Percentiles rank a stretch among this genome's conserved stretches.
phyloP scores from a whole-genome alignment of 805 yeast genomes.

The Metschnikowia anglica region DNA sequence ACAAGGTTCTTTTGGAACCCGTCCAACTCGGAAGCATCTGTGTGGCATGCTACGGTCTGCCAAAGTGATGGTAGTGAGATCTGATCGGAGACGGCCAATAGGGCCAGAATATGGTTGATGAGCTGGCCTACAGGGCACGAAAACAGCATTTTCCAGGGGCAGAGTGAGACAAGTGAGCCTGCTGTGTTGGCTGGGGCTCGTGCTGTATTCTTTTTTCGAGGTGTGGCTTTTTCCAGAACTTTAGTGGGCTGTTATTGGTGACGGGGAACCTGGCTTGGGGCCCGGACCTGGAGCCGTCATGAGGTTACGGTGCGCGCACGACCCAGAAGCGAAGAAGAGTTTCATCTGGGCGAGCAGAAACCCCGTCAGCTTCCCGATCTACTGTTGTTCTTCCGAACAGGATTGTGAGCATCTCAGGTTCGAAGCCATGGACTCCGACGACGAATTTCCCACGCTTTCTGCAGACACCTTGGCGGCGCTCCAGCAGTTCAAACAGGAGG shows the following conservation, averaged over 20 bases:
- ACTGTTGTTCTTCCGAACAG: too few species aligned
- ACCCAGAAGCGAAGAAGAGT: constrained; percentile 2
- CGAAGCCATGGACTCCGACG: constrained; percentile 38
- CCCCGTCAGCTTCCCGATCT: too few species aligned
- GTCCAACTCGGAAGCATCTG: constrained; percentile 24
- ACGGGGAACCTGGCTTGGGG: too few species aligned
- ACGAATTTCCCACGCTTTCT: constrained; percentile 46
- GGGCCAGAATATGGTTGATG: constrained; percentile 15
- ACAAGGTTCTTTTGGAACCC: constrained; percentile 37
- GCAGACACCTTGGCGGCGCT: constrained; percentile 53
- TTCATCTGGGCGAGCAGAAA: background rate
- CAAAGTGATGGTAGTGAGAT: constrained; percentile 17
- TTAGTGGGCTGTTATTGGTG: too few species aligned
- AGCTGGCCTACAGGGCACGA: constrained; percentile 19
- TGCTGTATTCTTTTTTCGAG: too few species aligned
- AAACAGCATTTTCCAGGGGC: constrained; percentile 17
- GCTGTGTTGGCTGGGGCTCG: too few species aligned
- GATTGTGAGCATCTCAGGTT: background rate
- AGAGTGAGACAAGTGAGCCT: background rate
- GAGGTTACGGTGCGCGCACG: constrained; percentile 13
- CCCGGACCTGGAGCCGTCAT: too few species aligned
- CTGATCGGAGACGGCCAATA: constrained; percentile 19
- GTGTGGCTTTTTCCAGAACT: too few species aligned
- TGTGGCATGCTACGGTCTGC: constrained; percentile 9
- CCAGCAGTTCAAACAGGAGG: constrained; percentile 66